phyloP scores from a whole-genome alignment of 202 grass and related monocot genomes.

The Eragrostis tef region DNA sequence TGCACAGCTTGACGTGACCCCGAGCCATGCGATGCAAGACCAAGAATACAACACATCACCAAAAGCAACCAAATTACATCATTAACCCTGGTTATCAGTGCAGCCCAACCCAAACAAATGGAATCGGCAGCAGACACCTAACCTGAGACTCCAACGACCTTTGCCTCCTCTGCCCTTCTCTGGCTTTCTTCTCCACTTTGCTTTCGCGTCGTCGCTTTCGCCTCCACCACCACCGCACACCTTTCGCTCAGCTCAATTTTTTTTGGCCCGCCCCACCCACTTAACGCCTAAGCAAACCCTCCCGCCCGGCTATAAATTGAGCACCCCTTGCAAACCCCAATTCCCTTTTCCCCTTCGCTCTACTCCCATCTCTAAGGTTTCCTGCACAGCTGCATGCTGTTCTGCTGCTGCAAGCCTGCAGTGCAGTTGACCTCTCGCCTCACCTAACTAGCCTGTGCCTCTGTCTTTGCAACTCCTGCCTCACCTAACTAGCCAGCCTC shows the following conservation, averaged over 20 bases:
- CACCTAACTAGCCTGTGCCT: not conserved
- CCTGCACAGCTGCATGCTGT: not conserved
- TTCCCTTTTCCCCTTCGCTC: slow-evolving; percentile 79
- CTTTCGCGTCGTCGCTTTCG: slow-evolving; percentile 44
- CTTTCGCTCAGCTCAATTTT: not conserved
- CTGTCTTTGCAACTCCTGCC: slow-evolving; percentile 21
- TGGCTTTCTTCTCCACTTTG: not conserved
- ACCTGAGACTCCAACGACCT: slow-evolving; percentile 51
- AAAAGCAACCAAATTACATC: not conserved
- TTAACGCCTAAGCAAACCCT: slow-evolving; percentile 56
- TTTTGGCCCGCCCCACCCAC: slow-evolving; percentile 24
- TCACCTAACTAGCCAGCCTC: not conserved
- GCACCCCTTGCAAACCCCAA: slow-evolving; percentile 53
- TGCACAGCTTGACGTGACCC: not conserved
- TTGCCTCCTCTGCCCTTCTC: not conserved
- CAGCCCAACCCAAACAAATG: not conserved
- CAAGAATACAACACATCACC: not conserved
- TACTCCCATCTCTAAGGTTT: slow-evolving; percentile 43
- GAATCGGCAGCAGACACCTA: slow-evolving; percentile 40
- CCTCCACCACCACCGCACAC: slow-evolving; percentile 33
- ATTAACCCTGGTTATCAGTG: slow-evolving; percentile 20
- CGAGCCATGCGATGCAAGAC: not conserved
- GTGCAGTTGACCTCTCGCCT: slow-evolving; percentile 24
- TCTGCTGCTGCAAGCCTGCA: slow-evolving; percentile 26
- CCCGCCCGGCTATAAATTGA: slow-evolving; percentile 69